Base-by-base conservation (phyloP, 768 basidiomycete genomes). In the Pleurotus djamor region DNA sequence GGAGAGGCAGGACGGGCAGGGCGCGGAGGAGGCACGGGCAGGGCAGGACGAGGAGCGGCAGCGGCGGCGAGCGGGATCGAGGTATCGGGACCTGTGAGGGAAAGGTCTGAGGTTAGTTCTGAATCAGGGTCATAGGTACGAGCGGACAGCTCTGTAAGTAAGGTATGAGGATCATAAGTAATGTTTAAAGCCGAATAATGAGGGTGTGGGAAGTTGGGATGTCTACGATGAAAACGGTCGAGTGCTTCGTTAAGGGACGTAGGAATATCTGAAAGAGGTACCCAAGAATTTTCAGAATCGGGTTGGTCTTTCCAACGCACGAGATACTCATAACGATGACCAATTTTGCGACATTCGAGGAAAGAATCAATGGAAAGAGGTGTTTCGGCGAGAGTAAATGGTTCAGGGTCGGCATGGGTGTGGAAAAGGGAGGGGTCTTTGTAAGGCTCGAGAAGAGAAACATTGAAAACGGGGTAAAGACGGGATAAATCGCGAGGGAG, bases 391-490 rank as follows among this genome's bases (percentile, higher is more conserved):
- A 50, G 48, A 13, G 21, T 28, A 28, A 50, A 50, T 17, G 48
- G 48, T 28, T 50, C 21, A 21, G 28, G 33, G 3, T 50, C n/a
- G 21, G 47, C 47, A 48, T 48, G 21, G 21, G 47, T 48, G 21
- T 48, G 73, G 54, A 74, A 72, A 34, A 69, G 59, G 7, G 72
- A 72, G 32, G 76, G 75, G 47, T 69, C 68, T 4, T 59, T 49
- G 54, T 72, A 73, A 13, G 68, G 70, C 63, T 72, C 66, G n/a
- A 74, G 68, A 37, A 74, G 74, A 5, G 71, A 75, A 28, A 69
- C 67, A 59, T 78, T 67, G 65, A 79, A 78, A 8, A 78, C 72
- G 21, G 74, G 75, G 38, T 78, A 73, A 10, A 79, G 64, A n/a
- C 62, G 62, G 5, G 69, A 69, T 28, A 78, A 63, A 28, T 68